These are phyloP conservation scores for Kazachstania africana DNA, from an alignment of 805 yeast genomes.

Conservation along the genomic window DNA sequence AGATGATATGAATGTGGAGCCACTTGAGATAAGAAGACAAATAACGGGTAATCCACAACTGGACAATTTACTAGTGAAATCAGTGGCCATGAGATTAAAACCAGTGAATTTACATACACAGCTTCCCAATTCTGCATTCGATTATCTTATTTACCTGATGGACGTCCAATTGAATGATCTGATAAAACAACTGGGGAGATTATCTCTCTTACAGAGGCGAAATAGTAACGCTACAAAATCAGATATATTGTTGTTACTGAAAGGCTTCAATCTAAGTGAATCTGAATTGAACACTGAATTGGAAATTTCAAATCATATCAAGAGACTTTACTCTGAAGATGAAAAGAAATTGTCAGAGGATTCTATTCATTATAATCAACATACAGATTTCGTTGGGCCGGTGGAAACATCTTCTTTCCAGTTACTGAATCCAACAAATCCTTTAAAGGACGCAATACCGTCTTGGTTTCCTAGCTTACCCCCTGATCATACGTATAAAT, in stretches of 20 bases:
- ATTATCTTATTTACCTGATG: constrained; percentile 28
- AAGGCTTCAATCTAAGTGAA: constrained; percentile 32
- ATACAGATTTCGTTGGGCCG: no score
- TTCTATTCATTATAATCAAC: no score
- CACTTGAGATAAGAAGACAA: constrained; percentile 16
- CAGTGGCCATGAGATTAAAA: constrained; percentile 29
- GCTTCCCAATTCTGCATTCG: constrained; percentile 27
- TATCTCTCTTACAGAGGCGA: constrained; percentile 52
- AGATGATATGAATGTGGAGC: no score
- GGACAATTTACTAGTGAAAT: constrained; percentile 17
- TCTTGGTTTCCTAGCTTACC: constrained; percentile 80
- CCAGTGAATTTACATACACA: constrained; percentile 21
- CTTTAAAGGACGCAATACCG: constrained; percentile 41
- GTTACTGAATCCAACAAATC: constrained; percentile 35
- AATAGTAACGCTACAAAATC: constrained; percentile 34
- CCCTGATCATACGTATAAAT: constrained; percentile 83
- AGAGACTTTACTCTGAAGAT: constrained; percentile 8
- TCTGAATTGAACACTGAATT: constrained; percentile 31
- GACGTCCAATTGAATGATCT: constrained; percentile 29
- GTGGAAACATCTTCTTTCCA: no score
- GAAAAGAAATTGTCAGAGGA: constrained; percentile 4
- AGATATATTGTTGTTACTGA: constrained; percentile 38
- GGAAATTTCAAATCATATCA: constrained; percentile 14
- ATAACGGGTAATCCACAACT: constrained; percentile 15
- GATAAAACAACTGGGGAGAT: constrained; percentile 33